phyloP scores from a whole-genome alignment of 2,329 filamentous ascomycete species.

The Dissoconium aciculare region DNA sequence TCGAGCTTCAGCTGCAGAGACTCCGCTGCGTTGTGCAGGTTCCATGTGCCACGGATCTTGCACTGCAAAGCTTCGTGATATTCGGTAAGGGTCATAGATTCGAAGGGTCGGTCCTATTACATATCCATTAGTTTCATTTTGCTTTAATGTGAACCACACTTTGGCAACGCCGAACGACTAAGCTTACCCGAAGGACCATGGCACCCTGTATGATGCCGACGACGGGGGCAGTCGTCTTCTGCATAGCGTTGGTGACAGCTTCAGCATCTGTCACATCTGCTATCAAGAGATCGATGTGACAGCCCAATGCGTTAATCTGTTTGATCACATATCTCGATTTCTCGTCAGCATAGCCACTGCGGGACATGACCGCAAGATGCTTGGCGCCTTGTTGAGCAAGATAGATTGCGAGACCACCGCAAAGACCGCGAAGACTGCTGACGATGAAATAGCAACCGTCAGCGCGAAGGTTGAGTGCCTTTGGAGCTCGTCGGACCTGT shows the following conservation, averaged over 20 bases:
- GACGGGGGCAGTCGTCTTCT: conserved; percentile 1
- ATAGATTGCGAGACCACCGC: conserved; percentile 1
- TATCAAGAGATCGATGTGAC: background rate
- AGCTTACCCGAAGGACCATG: conserved; percentile 5
- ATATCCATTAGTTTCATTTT: no score
- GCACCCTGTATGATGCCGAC: conserved; percentile 7
- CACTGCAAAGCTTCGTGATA: background rate
- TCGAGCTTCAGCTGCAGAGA: conserved; percentile 17
- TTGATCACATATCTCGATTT: background rate
- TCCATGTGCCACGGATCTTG: conserved; percentile 18
- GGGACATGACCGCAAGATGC: background rate
- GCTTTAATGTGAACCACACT: no score
- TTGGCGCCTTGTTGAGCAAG: background rate
- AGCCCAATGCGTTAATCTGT: conserved; percentile 1
- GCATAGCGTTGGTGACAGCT: conserved; percentile 1
- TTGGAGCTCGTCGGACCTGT: background rate
- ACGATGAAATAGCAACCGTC: background rate
- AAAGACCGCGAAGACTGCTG: background rate
- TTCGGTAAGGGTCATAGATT: conserved; percentile 4
- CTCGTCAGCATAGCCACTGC: conserved; percentile 2
- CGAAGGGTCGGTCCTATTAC: conserved; percentile 7
- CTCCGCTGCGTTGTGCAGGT: conserved; percentile 28
- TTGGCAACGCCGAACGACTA: no score
- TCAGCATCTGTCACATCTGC: background rate
- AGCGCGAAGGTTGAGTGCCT: background rate